Percentiles rank a stretch among this genome's conserved stretches.
Evolutionary conservation across 2,329 filamentous ascomycete genomes (phyloP).

Genomic region (Juglanconis oblonga): DNA sequence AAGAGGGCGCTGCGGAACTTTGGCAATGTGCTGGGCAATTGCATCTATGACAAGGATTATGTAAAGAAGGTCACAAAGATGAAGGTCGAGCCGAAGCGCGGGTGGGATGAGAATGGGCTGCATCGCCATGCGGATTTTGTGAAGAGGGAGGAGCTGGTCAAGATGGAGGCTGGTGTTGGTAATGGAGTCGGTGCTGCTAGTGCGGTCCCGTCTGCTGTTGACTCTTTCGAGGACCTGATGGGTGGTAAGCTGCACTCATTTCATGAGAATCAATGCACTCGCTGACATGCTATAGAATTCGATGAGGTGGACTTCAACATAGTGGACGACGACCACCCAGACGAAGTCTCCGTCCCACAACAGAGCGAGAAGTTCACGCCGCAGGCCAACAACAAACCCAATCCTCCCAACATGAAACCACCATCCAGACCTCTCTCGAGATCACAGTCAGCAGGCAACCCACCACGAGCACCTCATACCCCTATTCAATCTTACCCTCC

Average conservation of each 20-base stretch:
- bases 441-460: conserved; percentile 28
- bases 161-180: conserved; percentile 20
- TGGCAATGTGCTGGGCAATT: conserved; percentile 96
- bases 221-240: conserved; percentile 51
- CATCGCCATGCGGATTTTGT: conserved; percentile 78
- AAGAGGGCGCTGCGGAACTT: conserved; percentile 90
- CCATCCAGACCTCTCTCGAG: conserved; percentile 32
- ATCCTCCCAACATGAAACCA: conserved; percentile 34
- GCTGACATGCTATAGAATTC: conserved; percentile 54
- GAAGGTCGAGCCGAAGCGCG: conserved; percentile 70
- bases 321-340: conserved; percentile 66
- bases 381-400: conserved; percentile 25
- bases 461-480: conserved; percentile 32
- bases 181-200: background rate
- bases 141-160: conserved; percentile 50
- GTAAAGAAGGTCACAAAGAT: conserved; percentile 85
- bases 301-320: conserved; percentile 76
- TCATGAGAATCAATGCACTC: background rate
- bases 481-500: conserved; percentile 19
- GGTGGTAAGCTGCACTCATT: conserved; percentile 39
- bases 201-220: conserved; percentile 21
- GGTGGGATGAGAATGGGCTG: conserved; percentile 74
- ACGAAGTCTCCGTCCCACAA: conserved; percentile 66
- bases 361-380: conserved; percentile 30
- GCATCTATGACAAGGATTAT: conserved; percentile 96